Evolutionary conservation across 2,329 filamentous ascomycete species (phyloP).

Genomic region (Phaeosphaeriaceae sp.): DNA sequence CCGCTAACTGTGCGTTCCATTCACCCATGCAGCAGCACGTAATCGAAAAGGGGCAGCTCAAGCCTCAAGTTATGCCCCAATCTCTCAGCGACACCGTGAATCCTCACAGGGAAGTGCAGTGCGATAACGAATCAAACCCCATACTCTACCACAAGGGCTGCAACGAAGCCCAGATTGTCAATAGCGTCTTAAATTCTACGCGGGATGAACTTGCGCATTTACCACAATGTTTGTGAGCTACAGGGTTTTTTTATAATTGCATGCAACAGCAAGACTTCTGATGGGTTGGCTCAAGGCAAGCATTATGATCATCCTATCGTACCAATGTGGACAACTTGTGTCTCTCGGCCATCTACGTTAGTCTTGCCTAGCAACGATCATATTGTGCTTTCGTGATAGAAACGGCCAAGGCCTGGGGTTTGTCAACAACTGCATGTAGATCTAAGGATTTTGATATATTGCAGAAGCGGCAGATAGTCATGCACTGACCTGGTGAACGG

Average conservation of each 20-base stretch:
- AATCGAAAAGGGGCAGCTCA: slow-evolving; percentile 20
- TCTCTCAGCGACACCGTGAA: neutral
- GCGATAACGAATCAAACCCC: slow-evolving; percentile 19
- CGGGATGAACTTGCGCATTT: slow-evolving; percentile 9
- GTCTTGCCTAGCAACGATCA: slow-evolving; percentile 15
- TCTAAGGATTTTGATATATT: slow-evolving; percentile 6
- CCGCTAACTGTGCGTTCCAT: slow-evolving; percentile 4
- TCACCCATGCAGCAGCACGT: slow-evolving; percentile 14
- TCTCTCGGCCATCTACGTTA: slow-evolving; percentile 10
- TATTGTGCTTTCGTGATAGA: slow-evolving; percentile 2
- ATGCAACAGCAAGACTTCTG: neutral
- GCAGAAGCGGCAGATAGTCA: slow-evolving; percentile 11
- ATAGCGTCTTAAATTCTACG: slow-evolving; percentile 4
- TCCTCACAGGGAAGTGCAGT: slow-evolving; percentile 2
- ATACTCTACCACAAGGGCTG: slow-evolving; percentile 7
- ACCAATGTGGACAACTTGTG: slow-evolving; percentile 15
- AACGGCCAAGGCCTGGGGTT: slow-evolving; percentile 5
- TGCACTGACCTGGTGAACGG: slow-evolving; percentile 17
- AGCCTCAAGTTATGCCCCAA: slow-evolving; percentile 8
- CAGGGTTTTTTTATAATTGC: slow-evolving; percentile 9
- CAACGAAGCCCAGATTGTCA: slow-evolving; percentile 3
- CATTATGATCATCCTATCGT: slow-evolving; percentile 16
- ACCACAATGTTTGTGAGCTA: slow-evolving; percentile 4
- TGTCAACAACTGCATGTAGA: slow-evolving; percentile 14
- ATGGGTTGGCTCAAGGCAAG: slow-evolving; percentile 4